Base-by-base conservation (phyloP, 306 rosid species). In the Pachyrhizus erosus region DNA sequence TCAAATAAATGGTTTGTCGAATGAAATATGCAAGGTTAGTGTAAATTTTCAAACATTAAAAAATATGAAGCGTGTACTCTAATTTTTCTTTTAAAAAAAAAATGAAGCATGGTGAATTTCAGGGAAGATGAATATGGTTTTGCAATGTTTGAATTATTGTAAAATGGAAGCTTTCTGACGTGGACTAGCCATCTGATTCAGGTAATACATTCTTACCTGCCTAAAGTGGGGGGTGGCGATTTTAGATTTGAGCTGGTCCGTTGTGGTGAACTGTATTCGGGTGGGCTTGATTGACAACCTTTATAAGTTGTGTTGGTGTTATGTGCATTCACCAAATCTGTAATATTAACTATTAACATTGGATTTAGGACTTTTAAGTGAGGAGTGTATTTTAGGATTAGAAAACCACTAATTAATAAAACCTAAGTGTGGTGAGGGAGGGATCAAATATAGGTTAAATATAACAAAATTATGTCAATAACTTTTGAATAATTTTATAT, bases 1-100 rank as follows among this genome's bases (percentile, higher is more conserved):
- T 43, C 20, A 14, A 70, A 70, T 70, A 29, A 23, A 70, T 70
- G 39, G 57, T 45, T 24, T 70, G 73, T 68, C 52, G 40, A 43
- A 68, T 40, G n/a, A 45, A 70, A 24, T 37, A 12, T 37, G 60
- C 20, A 23, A 42, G 12, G 21, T 67, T 67, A 18, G 49, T 9
- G 73, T 39, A 12, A 11, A 11, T 20, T 11, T 20, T 68, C 5
- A 18, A 40, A 39, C 54, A 69, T 43, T n/a, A 68, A 68, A 68
- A 37, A n/a, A 4, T n/a, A 15, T 7, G 24, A 64, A 34, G 49
- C 15, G 49, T 37, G 5, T 7, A 55, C 21, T 17, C 0, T 15
- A 1, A 49, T 49, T 3, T 49, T 15, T 20, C 55, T 17, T 49
- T 4, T 17, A 17, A 17, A 5, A 49, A 17, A 60, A 58, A 0